Conservation (phyloP, 495 filamentous ascomycete genomes). For the Podospora conica region DNA sequence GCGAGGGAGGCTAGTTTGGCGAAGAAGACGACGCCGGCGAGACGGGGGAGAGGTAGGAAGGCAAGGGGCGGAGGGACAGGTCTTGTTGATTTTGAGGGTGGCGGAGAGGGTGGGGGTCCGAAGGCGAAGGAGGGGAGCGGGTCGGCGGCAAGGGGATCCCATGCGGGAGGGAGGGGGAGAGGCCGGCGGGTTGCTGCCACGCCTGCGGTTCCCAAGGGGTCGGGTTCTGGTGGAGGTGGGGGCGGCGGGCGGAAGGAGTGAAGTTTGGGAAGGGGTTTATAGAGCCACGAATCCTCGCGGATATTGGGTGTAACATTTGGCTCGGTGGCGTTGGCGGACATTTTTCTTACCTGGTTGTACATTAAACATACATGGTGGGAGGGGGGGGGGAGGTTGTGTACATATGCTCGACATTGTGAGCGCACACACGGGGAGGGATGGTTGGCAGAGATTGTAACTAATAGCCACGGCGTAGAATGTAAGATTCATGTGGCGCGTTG, state of each 20-base stretch:
- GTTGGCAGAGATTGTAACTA: not conserved
- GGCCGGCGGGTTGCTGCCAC: conserved; percentile 4
- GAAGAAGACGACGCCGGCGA: conserved; percentile 13
- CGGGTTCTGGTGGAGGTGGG: not conserved
- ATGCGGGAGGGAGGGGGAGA: conserved; percentile 8
- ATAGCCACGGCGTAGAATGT: not conserved
- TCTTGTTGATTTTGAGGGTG: not conserved
- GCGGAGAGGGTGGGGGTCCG: not conserved
- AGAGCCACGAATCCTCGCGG: conserved; percentile 6
- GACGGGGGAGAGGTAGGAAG: conserved; percentile 29
- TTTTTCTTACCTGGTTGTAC: not conserved
- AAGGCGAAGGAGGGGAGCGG: not conserved
- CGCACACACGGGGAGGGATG: not conserved
- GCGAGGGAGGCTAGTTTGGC: conserved; percentile 27
- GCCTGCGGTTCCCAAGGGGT: not conserved
- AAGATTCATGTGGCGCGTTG: conserved; percentile 13
- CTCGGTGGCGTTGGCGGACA: not conserved
- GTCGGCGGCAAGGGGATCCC: not conserved
- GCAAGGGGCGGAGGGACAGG: conserved; percentile 1
- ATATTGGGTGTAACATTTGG: not conserved
- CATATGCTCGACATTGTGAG: not conserved
- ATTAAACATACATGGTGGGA: not conserved
- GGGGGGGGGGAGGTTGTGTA: not conserved
- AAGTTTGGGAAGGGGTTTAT: not conserved
- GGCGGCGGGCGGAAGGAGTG: not conserved